A percentile compares a stretch with the other conserved stretches of the same genome.
These are phyloP conservation scores for Esteya vermicola DNA, from an alignment of 2,329 filamentous ascomycete species.

Conservation along the genomic window DNA sequence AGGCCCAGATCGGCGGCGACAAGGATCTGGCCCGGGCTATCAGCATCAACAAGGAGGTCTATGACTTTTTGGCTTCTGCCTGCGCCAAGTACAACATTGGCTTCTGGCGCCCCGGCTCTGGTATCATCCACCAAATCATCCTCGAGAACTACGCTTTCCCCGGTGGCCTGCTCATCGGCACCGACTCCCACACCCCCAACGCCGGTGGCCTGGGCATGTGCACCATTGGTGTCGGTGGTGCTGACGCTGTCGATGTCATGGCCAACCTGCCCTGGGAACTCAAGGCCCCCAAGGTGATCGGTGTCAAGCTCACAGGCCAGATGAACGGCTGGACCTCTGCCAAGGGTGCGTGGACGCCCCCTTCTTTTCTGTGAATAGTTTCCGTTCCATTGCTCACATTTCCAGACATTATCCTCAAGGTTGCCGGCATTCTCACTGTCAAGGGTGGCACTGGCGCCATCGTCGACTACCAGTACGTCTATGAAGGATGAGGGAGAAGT, in stretches of 20 bases:
- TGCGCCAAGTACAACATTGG: slow-evolving; percentile 99
- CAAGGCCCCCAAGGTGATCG: slow-evolving; percentile 94
- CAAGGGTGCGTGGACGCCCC: slow-evolving; percentile 80
- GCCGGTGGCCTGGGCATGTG: slow-evolving; percentile 90
- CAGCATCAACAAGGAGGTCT: slow-evolving; percentile 97
- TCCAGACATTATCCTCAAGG: slow-evolving; percentile 94
- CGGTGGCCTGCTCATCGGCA: slow-evolving; percentile 93
- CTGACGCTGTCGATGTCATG: slow-evolving; percentile 98
- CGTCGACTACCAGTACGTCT: slow-evolving; percentile 70
- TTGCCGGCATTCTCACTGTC: slow-evolving; percentile 90
- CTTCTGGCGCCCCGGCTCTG: slow-evolving; percentile 97
- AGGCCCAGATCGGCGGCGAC: slow-evolving; percentile 82
- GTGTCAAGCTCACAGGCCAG: slow-evolving; percentile 84
- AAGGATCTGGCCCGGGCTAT: slow-evolving; percentile 89
- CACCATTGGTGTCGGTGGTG: slow-evolving; percentile 93
- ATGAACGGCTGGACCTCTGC: slow-evolving; percentile 84
- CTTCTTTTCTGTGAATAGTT: slow-evolving; percentile 9
- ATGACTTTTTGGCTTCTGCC: slow-evolving; percentile 85
- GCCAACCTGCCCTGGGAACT: slow-evolving; percentile 94
- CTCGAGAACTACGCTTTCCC: slow-evolving; percentile 99
- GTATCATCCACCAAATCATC: slow-evolving; percentile 98
- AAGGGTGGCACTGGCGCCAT: slow-evolving; percentile 95
- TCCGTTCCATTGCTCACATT: no score
- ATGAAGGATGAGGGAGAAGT: no score
- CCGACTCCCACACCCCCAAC: slow-evolving; percentile 92